A percentile compares a stretch with the other conserved stretches of the same genome.
Conservation (phyloP, 1,284 basidiomycete species). For the Neotropicomus parvogracilis region DNA sequence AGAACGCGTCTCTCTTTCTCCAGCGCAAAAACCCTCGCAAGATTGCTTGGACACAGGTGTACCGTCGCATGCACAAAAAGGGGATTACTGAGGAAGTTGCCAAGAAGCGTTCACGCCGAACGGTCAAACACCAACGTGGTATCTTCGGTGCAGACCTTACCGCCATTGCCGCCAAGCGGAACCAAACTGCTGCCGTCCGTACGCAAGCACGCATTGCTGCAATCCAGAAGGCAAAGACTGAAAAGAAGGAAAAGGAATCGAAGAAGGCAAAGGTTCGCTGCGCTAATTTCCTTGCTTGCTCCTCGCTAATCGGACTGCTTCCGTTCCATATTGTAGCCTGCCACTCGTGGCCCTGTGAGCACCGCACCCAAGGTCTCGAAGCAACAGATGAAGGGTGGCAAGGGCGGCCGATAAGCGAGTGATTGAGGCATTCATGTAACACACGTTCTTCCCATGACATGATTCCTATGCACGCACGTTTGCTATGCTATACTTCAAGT, state of each 20-base stretch:
- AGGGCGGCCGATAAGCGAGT: constrained; percentile 54
- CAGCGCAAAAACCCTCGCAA: constrained; percentile 99
- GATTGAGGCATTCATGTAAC: constrained; percentile 19
- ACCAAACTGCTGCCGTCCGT: constrained; percentile 87
- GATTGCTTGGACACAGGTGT: constrained; percentile 97
- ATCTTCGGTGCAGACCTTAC: constrained; percentile 96
- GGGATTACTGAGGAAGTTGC: constrained; percentile 98
- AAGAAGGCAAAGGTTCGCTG: constrained; percentile 84
- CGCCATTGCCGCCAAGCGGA: constrained; percentile 87
- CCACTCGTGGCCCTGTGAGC: constrained; percentile 44
- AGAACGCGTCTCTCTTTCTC: constrained; percentile 95
- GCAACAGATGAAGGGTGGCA: constrained; percentile 93
- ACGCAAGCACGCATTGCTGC: constrained; percentile 79
- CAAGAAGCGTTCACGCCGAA: constrained; percentile 97
- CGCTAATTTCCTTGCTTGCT: background rate
- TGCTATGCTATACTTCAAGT: constrained; percentile 10
- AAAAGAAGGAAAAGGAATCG: constrained; percentile 95
- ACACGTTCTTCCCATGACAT: constrained; percentile 21
- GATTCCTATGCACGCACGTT: constrained; percentile 16
- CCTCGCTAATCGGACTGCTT: constrained; percentile 1
- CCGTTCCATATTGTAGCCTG: constrained; percentile 39
- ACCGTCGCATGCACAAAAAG: constrained; percentile 99
- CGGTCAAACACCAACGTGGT: constrained; percentile 97
- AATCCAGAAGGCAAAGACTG: constrained; percentile 88
- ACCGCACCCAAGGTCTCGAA: constrained; percentile 86